Conservation (phyloP, 306 rosid species). For the Echinosophora koreensis region DNA sequence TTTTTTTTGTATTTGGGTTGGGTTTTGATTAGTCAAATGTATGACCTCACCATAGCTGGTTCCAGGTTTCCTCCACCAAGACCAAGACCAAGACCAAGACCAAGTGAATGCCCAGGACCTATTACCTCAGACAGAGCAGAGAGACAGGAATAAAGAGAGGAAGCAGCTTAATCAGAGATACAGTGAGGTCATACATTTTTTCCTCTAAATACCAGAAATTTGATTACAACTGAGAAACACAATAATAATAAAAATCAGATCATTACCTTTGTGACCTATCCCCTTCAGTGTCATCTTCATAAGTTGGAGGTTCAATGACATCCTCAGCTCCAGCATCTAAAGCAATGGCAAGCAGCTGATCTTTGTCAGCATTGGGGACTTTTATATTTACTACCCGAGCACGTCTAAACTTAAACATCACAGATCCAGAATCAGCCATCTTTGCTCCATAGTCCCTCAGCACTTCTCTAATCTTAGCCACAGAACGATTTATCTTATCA, state of each 20-base stretch:
- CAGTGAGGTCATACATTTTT: background rate
- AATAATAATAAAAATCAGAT: slow-evolving; percentile 27
- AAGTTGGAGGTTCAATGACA: slow-evolving; percentile 82
- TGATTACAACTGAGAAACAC: slow-evolving; percentile 14
- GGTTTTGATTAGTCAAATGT: slow-evolving; percentile 34
- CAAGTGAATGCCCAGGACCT: background rate
- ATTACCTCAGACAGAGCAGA: slow-evolving; percentile 38
- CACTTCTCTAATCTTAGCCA: slow-evolving; percentile 85
- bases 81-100: background rate
- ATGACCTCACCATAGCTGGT: slow-evolving; percentile 17
- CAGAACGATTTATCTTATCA: slow-evolving; percentile 83
- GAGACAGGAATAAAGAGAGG: slow-evolving; percentile 8
- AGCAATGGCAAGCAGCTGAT: slow-evolving; percentile 78
- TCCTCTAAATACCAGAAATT: slow-evolving; percentile 28
- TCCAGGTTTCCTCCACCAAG: slow-evolving; percentile 30
- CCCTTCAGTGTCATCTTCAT: slow-evolving; percentile 87
- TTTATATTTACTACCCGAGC: slow-evolving; percentile 81
- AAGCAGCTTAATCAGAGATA: slow-evolving; percentile 25
- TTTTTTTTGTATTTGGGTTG: slow-evolving; percentile 10
- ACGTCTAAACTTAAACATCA: slow-evolving; percentile 83
- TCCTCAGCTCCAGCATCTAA: slow-evolving; percentile 94
- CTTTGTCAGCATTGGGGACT: slow-evolving; percentile 75
- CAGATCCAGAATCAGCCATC: slow-evolving; percentile 97
- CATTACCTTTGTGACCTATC: slow-evolving; percentile 76
- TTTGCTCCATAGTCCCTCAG: slow-evolving; percentile 90